Evolutionary conservation across 2,329 filamentous ascomycete genomes (phyloP).

Genomic region (Verruconis gallopava): DNA sequence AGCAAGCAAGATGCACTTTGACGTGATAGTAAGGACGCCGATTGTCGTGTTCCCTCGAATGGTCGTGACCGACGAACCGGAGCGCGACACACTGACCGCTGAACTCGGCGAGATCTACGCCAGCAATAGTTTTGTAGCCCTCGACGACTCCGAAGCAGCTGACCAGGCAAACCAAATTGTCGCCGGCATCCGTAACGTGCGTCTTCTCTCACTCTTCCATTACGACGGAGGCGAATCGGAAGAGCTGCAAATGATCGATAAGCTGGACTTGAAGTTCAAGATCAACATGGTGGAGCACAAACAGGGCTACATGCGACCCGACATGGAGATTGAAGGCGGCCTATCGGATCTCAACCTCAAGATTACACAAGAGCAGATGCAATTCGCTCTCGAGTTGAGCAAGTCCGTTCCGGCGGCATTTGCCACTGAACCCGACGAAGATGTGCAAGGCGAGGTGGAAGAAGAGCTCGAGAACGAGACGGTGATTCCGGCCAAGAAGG

Average conservation of each 20-base stretch:
- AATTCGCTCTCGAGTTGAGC: slow-evolving; percentile 77
- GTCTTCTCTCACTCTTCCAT: slow-evolving; percentile 78
- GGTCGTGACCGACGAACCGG: slow-evolving; percentile 54
- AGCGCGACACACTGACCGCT: slow-evolving; percentile 75
- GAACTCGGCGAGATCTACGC: slow-evolving; percentile 96
- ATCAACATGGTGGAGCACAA: slow-evolving; percentile 86
- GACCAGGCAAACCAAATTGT: slow-evolving; percentile 79
- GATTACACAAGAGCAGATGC: slow-evolving; percentile 82
- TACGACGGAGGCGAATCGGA: slow-evolving; percentile 61
- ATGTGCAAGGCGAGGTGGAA: slow-evolving; percentile 56
- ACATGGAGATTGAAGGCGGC: slow-evolving; percentile 78
- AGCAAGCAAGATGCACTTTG: slow-evolving; percentile 82
- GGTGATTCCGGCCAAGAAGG: slow-evolving; percentile 35
- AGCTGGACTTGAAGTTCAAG: slow-evolving; percentile 86
- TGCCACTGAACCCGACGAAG: slow-evolving; percentile 55
- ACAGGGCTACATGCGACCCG: slow-evolving; percentile 62
- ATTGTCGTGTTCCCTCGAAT: slow-evolving; percentile 88
- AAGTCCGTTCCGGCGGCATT: slow-evolving; percentile 82
- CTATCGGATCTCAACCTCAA: slow-evolving; percentile 90
- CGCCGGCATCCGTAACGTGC: slow-evolving; percentile 82
- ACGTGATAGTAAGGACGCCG: slow-evolving; percentile 84
- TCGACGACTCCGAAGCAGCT: slow-evolving; percentile 63
- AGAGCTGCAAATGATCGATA: slow-evolving; percentile 91
- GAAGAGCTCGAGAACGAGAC: slow-evolving; percentile 53
- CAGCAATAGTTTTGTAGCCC: slow-evolving; percentile 77